Evolutionary conservation across 495 filamentous ascomycete genomes (phyloP).

Genomic region (Aspergillus saccharolyticus): DNA sequence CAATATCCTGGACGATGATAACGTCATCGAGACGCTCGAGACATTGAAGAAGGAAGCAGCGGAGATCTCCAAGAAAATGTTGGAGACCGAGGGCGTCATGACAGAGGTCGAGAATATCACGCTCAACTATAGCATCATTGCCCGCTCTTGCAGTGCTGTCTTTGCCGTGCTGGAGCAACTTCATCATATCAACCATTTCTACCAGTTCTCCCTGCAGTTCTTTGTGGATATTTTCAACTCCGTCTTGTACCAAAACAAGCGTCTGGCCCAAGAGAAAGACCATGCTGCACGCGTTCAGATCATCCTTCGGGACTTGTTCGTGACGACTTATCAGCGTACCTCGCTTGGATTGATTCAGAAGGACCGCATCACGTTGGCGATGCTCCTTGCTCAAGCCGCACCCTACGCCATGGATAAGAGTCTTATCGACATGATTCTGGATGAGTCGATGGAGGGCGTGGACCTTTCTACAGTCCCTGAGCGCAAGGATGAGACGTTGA

Average conservation of each 20-base stretch:
- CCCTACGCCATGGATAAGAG: constrained; percentile 90
- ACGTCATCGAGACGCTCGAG: constrained; percentile 96
- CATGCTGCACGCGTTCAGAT: constrained; percentile 73
- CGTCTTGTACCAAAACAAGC: constrained; percentile 77
- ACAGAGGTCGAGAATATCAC: constrained; percentile 94
- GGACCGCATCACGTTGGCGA: constrained; percentile 89
- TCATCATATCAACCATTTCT: constrained; percentile 98
- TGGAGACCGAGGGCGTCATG: constrained; percentile 96
- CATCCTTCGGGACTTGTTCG: constrained; percentile 84
- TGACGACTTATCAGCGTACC: constrained; percentile 87
- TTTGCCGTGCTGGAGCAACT: constrained; percentile 96
- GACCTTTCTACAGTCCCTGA: constrained; percentile 68
- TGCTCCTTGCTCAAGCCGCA: constrained; percentile 89
- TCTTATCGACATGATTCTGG: constrained; percentile 80
- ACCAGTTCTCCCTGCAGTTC: constrained; percentile 97
- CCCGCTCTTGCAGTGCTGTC: constrained; percentile 89
- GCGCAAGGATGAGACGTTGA: constrained; percentile 65
- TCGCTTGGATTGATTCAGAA: constrained; percentile 90
- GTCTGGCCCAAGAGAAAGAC: constrained; percentile 65
- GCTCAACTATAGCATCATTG: constrained; percentile 85
- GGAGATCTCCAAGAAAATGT: constrained; percentile 93
- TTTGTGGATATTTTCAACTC: constrained; percentile 96
- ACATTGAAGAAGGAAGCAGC: constrained; percentile 96
- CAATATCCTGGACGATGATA: constrained; percentile 97
- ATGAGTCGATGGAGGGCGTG: constrained; percentile 65